phyloP scores from a whole-genome alignment of 306 rosid species.

The Delonix regia region DNA sequence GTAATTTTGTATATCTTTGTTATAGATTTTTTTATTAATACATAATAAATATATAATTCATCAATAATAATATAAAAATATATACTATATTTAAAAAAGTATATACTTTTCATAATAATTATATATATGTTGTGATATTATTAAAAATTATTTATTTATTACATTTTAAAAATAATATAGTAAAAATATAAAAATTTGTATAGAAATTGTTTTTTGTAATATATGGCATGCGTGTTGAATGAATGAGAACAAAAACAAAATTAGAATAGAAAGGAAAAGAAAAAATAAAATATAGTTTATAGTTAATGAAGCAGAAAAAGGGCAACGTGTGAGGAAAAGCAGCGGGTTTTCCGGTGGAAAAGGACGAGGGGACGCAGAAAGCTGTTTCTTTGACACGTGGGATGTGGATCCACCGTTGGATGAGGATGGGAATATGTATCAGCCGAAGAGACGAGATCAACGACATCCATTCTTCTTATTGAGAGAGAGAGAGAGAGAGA shows the following conservation, averaged over 20 bases:
- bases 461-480: conserved; percentile 38
- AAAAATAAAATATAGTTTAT: conserved; percentile 2
- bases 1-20: too few relatives aligned
- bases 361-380: conserved; percentile 56
- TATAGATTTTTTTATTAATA: too few relatives aligned
- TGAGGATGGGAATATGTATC: conserved; percentile 29
- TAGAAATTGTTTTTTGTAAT: too few relatives aligned
- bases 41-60: too few relatives aligned
- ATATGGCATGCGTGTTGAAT: background rate
- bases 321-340: conserved; percentile 65
- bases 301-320: conserved; percentile 38
- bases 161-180: too few relatives aligned
- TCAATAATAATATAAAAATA: too few relatives aligned
- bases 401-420: background rate
- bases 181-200: too few relatives aligned
- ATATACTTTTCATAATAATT: too few relatives aligned
- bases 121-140: too few relatives aligned
- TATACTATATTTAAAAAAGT: too few relatives aligned
- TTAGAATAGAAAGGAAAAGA: background rate
- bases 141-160: too few relatives aligned
- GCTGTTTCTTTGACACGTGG: conserved; percentile 62
- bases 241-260: background rate
- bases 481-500: conserved; percentile 38
- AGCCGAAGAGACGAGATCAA: conserved; percentile 45
- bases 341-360: conserved; percentile 95